Base-by-base conservation (phyloP, 192 early-diverging fungal genomes). In the Powellomyces hirtus region DNA sequence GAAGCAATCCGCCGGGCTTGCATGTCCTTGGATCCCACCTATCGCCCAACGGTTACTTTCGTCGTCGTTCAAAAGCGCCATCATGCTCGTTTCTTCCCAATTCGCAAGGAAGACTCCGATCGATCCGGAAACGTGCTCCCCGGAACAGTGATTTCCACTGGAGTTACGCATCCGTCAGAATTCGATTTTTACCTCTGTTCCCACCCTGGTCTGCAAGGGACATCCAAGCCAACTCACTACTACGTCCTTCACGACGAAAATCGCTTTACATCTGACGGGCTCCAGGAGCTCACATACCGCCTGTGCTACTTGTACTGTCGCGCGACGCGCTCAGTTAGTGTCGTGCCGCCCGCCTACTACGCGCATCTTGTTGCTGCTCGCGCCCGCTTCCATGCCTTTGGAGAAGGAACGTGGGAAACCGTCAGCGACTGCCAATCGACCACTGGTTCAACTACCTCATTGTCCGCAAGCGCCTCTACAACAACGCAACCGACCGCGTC, bases 221-320 rank as follows among this genome's bases (percentile, higher is more conserved):
- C 95, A 1, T 94, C 92, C 14, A 89, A 93, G 31, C 94, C 95
- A 0, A 90, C 90, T 0, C 91, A 92, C 70, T 98, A 98, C 85
- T 87, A 89, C 52, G 93, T 96, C 16, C 72, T 98, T 37, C 80
- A 89, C 61, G 92, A 98, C 59, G 94, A 97, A 38, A 90, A 92
- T 73, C 76, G 81, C 8, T 95, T 94, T 52, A 81, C 81, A 0
- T 66, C 88, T 6, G 92, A 98, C 63, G 78, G 83, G 37, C 74
- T 98, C 30, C 92, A 96, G 67, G 82, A 89, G 59, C 79, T 98
- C 22, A 95, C 94, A 0, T 96, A 94, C 79, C 79, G 88, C 5
- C 79, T 97, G 35, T 97, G 94, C 70, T 96, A 93, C 70, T 78
- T 92, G 35, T 98, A 92, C 76, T 90, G 89, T 35, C 84, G 93